These are phyloP conservation scores for Phylloporus sp. DNA, from an alignment of 1,284 basidiomycete genomes.

Conservation along the genomic window DNA sequence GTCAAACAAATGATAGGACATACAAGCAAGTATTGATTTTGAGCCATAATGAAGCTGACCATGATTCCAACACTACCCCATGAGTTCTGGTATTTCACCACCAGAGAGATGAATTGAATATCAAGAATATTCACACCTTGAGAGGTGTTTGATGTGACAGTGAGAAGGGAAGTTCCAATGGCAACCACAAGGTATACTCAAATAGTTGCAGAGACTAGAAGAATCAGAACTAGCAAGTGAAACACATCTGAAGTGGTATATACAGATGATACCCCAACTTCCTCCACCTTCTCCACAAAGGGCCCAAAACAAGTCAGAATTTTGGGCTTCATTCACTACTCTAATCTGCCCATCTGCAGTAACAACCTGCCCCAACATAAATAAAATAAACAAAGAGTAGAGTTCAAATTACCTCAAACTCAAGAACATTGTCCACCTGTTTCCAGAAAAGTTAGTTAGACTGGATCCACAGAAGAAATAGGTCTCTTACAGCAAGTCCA, in stretches of 20 bases:
- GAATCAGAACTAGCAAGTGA: not conserved
- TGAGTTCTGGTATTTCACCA: conserved; percentile 24
- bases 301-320: conserved; percentile 38
- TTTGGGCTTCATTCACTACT: conserved; percentile 27
- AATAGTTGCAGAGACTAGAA: conserved; percentile 25
- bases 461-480: not conserved
- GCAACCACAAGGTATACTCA: conserved; percentile 16
- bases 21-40: conserved; percentile 19
- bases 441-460: not conserved
- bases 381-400: not conserved
- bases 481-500: conserved; percentile 28
- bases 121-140: conserved; percentile 22
- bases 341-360: conserved; percentile 31
- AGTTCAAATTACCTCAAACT: conserved; percentile 23
- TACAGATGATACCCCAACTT: conserved; percentile 37
- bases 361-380: conserved; percentile 19
- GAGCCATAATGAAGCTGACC: not conserved
- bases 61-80: conserved; percentile 16
- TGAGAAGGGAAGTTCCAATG: conserved; percentile 23
- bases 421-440: conserved; percentile 25
- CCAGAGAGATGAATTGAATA: conserved; percentile 25
- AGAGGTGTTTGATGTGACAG: conserved; percentile 13
- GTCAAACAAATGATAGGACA: not conserved
- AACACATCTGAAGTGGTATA: not conserved
- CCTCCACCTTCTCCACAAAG: conserved; percentile 33